Percentiles rank a stretch among this genome's conserved stretches.
These are phyloP conservation scores for Alternaria consortialis DNA, from an alignment of 2,329 filamentous ascomycete genomes.

Conservation along the genomic window DNA sequence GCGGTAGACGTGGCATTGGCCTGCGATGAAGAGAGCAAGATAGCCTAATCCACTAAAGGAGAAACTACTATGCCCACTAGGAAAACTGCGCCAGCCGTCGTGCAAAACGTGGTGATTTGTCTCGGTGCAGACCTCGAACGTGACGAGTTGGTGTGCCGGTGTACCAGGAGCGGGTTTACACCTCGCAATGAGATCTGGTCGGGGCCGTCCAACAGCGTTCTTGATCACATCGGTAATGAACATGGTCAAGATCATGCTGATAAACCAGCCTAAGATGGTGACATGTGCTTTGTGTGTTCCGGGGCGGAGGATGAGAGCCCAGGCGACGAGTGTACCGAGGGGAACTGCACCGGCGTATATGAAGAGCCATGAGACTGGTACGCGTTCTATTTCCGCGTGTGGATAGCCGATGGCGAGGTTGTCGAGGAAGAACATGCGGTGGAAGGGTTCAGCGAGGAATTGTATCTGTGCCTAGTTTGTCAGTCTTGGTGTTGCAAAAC, in stretches of 20 bases:
- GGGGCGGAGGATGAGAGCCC: constrained; percentile 70
- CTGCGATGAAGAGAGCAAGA: constrained; percentile 73
- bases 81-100: constrained; percentile 86
- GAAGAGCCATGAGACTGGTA: constrained; percentile 80
- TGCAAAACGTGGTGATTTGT: constrained; percentile 73
- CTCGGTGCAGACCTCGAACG: constrained; percentile 76
- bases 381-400: constrained; percentile 83
- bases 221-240: constrained; percentile 90
- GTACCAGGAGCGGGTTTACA: constrained; percentile 75
- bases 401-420: constrained; percentile 87
- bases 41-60: constrained; percentile 82
- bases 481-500: constrained; percentile 3
- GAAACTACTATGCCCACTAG: constrained; percentile 81
- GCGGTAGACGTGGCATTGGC: constrained; percentile 68
- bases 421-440: constrained; percentile 91
- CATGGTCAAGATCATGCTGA: constrained; percentile 75
- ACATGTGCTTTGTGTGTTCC: constrained; percentile 83
- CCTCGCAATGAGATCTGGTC: constrained; percentile 87
- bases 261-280: constrained; percentile 80
- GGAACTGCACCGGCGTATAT: constrained; percentile 80
- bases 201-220: constrained; percentile 82
- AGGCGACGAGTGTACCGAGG: constrained; percentile 70
- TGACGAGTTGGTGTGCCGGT: constrained; percentile 64
- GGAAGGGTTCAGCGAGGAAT: constrained; percentile 81
- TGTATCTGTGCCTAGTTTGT: constrained; percentile 61